phyloP scores from a whole-genome alignment of 768 basidiomycete genomes.

The Strobilomyces dryophilus region DNA sequence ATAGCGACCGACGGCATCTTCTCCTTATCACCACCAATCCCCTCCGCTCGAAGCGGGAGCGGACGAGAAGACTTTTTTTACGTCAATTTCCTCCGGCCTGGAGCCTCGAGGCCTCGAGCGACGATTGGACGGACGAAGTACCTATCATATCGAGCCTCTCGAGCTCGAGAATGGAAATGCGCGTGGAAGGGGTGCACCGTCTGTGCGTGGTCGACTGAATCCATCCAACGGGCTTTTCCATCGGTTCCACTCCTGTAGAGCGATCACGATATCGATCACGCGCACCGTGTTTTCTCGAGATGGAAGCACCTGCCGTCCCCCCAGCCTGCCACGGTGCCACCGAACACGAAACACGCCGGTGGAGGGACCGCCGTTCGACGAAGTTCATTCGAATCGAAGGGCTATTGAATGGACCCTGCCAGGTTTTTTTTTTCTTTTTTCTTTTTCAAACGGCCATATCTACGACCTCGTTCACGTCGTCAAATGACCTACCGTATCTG shows the following conservation, averaged over 20 bases:
- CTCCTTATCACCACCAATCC: slow-evolving; percentile 11
- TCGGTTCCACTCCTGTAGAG: not conserved
- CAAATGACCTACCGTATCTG: not conserved
- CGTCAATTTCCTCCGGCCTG: slow-evolving; percentile 11
- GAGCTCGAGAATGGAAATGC: not conserved
- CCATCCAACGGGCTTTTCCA: not conserved
- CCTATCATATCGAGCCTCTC: slow-evolving; percentile 1
- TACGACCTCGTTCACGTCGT: not conserved
- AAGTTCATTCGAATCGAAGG: too few relatives aligned
- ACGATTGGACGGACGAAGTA: not conserved
- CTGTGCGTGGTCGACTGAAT: not conserved
- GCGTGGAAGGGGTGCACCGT: not conserved
- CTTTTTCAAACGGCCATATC: not conserved
- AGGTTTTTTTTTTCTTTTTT: too few relatives aligned
- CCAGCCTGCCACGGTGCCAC: not conserved
- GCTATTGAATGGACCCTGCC: not conserved
- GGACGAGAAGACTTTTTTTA: not conserved
- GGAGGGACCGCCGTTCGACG: not conserved
- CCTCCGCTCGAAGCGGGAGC: not conserved
- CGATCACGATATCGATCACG: slow-evolving; percentile 1
- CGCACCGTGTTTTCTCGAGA: not conserved
- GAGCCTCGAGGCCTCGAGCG: slow-evolving; percentile 10
- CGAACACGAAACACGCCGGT: not conserved
- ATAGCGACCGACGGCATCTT: not conserved
- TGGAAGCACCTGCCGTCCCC: not conserved